Evolutionary conservation across 768 basidiomycete species (phyloP).

Genomic region (Leccinum rimulosum): DNA sequence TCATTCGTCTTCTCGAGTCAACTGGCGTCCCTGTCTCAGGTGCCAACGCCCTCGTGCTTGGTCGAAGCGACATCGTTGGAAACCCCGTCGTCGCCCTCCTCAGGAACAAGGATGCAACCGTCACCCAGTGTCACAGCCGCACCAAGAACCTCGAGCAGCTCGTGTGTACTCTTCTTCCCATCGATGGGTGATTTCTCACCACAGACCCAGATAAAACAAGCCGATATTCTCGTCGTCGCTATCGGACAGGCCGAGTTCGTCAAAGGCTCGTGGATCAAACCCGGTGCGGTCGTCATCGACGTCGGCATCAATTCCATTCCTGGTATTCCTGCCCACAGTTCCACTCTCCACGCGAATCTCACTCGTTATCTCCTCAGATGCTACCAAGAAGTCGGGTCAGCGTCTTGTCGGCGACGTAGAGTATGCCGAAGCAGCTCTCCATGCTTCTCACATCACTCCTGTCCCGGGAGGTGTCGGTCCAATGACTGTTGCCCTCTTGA

Average conservation of each 20-base stretch:
- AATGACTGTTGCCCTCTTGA: conserved; percentile 99
- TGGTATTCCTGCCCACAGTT: conserved; percentile 43
- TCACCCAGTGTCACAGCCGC: conserved; percentile 95
- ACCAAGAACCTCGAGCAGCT: conserved; percentile 80
- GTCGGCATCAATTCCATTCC: conserved; percentile 97
- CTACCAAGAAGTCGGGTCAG: conserved; percentile 91
- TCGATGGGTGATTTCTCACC: conserved; percentile 7
- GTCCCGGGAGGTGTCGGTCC: conserved; percentile 99
- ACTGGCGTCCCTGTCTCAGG: conserved; percentile 79
- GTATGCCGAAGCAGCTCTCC: conserved; percentile 67
- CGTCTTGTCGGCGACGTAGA: conserved; percentile 97
- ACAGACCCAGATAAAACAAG: conserved; percentile 61
- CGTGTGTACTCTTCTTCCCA: conserved; percentile 43
- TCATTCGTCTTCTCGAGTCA: conserved; percentile 85
- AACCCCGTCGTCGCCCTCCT: conserved; percentile 92
- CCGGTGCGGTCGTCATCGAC: conserved; percentile 93
- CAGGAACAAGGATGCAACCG: conserved; percentile 87
- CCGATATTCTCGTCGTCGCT: conserved; percentile 95
- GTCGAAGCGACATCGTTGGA: conserved; percentile 97
- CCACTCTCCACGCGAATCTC: not conserved
- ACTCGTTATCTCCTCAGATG: conserved; percentile 45
- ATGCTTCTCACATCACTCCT: conserved; percentile 92
- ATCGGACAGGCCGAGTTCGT: conserved; percentile 91
- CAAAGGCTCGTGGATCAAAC: conserved; percentile 93
- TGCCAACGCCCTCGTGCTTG: conserved; percentile 85